Base-by-base conservation (phyloP, 805 yeast genomes). In the Saccharomycopsis sp. region DNA sequence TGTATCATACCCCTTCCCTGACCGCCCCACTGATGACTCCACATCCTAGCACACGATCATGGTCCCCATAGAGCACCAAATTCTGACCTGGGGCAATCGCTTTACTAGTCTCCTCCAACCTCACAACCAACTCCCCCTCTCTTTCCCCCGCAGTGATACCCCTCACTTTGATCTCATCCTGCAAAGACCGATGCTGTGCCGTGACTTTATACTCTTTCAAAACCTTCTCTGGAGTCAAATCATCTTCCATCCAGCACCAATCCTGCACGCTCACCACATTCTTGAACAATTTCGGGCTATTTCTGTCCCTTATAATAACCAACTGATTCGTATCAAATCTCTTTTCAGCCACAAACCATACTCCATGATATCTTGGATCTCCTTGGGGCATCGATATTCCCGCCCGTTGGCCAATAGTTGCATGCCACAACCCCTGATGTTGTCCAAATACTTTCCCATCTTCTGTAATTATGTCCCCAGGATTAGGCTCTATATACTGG, bases 71-170 rank as follows among this genome's bases (percentile, higher is more conserved):
- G 3, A 92, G 67, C 0, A 88, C 96, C 16, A 90, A 71, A 63
- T 81, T 84, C 68, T 92, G 99, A 0, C 98, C 99, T 0, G 91
- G 89, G 0, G 97, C 91, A 66, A 94, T 81, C 0, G 96, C 97
- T 53, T 90, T 72, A 37, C 80, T 80, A 34, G 73, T 69, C 1
- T 74, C 71, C 0, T 62, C 59, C 34, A 91, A 73, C 21, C 64
- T 63, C 5, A 89, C 68, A 1, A 57, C 62, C 2, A 64, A 63
- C 9, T 54, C 54, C 3, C 53, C 53, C 0, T 72, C 58, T 1
- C 59, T 57, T 12, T 12, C 37, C 37, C 12, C 37, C 37, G 9
- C 37, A 29, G n/a, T n/a, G 20, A 71, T 60, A 2, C 62, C 56
- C 8, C 63, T 55, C 0, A 86, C 73, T 1, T 60, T 53, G 14